Conservation (phyloP, 2,329 filamentous ascomycete genomes). For the Penicillium sp. region DNA sequence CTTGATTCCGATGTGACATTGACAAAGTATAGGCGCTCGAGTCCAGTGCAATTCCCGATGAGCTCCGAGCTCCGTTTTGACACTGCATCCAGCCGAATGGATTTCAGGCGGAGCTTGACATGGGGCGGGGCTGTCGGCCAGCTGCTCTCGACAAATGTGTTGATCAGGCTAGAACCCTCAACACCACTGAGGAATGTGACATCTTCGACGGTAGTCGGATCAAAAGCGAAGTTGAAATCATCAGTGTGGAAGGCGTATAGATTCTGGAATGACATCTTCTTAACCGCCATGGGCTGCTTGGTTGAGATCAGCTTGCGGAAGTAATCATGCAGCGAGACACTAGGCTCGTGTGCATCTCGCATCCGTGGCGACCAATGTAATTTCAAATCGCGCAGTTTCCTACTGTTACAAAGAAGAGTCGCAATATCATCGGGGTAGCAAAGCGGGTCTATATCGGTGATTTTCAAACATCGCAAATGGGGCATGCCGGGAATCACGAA, state of each 20-base stretch:
- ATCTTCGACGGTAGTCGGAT: constrained; percentile 44
- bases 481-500: constrained; percentile 56
- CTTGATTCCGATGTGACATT: constrained; percentile 34
- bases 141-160: constrained; percentile 55
- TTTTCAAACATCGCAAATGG: constrained; percentile 52
- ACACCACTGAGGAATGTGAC: constrained; percentile 54
- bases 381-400: constrained; percentile 54
- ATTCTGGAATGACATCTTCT: constrained; percentile 56
- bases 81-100: constrained; percentile 49
- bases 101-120: constrained; percentile 43
- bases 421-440: constrained; percentile 65
- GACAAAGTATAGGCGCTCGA: constrained; percentile 56
- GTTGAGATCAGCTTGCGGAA: constrained; percentile 55
- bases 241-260: constrained; percentile 54
- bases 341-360: constrained; percentile 57
- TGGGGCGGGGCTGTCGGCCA: constrained; percentile 45
- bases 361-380: constrained; percentile 63
- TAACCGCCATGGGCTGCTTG: constrained; percentile 48
- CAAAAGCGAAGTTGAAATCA: constrained; percentile 47
- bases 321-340: constrained; percentile 53
- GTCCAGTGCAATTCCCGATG: constrained; percentile 41
- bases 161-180: constrained; percentile 38
- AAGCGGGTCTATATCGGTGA: constrained; percentile 61
- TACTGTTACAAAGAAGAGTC: constrained; percentile 53
- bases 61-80: constrained; percentile 47